phyloP scores from a whole-genome alignment of 1,139 yeast species.

The Scheffersomyces cryptocercus region DNA sequence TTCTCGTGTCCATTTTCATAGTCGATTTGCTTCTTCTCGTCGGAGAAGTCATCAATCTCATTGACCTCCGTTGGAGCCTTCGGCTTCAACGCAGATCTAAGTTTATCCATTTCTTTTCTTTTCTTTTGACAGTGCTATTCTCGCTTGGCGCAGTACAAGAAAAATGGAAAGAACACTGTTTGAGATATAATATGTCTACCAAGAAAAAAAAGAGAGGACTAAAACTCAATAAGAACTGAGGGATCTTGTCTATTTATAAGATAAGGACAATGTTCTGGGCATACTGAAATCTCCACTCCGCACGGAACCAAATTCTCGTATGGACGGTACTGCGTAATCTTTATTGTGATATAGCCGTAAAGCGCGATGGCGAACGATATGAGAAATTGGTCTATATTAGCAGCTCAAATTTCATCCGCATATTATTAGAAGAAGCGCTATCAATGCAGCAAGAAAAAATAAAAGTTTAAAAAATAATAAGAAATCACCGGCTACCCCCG shows the following conservation, averaged over 20 bases:
- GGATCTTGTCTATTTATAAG: background rate
- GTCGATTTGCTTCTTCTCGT: slow-evolving; percentile 10
- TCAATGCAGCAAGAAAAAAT: too few species aligned
- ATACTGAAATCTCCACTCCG: background rate
- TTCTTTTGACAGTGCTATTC: background rate
- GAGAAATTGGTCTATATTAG: too few species aligned
- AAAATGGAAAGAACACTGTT: background rate
- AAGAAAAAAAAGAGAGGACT: background rate
- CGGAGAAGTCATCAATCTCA: background rate
- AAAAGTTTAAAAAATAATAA: background rate
- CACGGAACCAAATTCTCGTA: background rate
- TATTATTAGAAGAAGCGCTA: too few species aligned
- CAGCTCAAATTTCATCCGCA: too few species aligned
- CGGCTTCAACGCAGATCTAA: slow-evolving; percentile 12
- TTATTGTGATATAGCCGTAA: background rate
- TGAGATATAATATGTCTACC: background rate
- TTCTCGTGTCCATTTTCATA: slow-evolving; percentile 23
- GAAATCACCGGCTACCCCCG: background rate
- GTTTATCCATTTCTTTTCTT: slow-evolving; percentile 18
- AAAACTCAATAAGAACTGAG: background rate
- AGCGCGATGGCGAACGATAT: background rate
- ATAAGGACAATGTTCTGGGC: background rate
- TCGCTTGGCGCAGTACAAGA: too few species aligned
- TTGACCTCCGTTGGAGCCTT: background rate
- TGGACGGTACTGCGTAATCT: background rate